Evolutionary conservation across 1,284 basidiomycete genomes (phyloP).

Genomic region (Tilletia setariae): DNA sequence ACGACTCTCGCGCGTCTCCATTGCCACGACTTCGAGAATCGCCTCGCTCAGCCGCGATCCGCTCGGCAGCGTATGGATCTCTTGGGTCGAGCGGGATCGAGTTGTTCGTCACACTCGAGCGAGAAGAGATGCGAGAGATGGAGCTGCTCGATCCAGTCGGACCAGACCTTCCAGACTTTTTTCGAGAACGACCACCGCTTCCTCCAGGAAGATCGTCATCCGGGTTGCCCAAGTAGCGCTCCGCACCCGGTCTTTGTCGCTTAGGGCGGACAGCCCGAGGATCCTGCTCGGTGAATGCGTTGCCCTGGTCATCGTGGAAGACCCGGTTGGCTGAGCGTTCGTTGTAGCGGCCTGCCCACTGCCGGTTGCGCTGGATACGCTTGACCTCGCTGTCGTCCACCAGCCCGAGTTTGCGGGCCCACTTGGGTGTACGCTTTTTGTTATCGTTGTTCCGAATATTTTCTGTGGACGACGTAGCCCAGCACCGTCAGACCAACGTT

Average conservation of each 20-base stretch:
- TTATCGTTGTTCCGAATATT: conserved; percentile 46
- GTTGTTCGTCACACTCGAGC: neutral
- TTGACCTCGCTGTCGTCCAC: conserved; percentile 33
- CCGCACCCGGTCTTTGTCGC: neutral
- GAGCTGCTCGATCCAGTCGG: neutral
- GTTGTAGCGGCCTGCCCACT: conserved; percentile 35
- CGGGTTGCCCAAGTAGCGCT: neutral
- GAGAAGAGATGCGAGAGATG: conserved; percentile 8
- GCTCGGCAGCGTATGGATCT: neutral
- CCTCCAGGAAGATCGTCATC: neutral
- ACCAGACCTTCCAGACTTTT: neutral
- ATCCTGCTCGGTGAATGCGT: conserved; percentile 15
- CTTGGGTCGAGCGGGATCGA: neutral
- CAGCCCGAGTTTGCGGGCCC: conserved; percentile 41
- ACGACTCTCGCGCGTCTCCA: neutral
- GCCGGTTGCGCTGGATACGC: conserved; percentile 28
- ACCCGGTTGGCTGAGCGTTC: conserved; percentile 29
- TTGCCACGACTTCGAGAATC: neutral
- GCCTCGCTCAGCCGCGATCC: neutral
- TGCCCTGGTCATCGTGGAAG: conserved; percentile 40
- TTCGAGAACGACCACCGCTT: neutral
- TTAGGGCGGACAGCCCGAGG: neutral
- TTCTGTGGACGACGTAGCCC: conserved; percentile 13
- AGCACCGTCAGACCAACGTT: neutral
- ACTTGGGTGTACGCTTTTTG: conserved; percentile 36